These are phyloP conservation scores for Fusarium sp. DNA, from an alignment of 2,329 filamentous ascomycete species.

Conservation along the genomic window DNA sequence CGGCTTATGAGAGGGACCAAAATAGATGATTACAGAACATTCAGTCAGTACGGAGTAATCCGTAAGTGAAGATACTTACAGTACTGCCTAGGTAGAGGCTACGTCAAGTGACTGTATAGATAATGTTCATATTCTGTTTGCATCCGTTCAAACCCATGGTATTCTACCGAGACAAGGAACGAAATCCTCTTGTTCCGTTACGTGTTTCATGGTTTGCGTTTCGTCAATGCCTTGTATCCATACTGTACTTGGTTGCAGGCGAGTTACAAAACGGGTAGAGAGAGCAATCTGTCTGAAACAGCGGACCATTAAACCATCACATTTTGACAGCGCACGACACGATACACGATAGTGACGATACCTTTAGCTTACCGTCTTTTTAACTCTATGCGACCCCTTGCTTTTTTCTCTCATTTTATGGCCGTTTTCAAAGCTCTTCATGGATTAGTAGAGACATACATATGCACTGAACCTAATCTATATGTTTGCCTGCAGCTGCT, in stretches of 20 bases:
- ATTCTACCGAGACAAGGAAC: conserved; percentile 17
- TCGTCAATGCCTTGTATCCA: conserved; percentile 40
- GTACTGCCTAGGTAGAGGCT: neutral
- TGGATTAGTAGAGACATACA: conserved; percentile 12
- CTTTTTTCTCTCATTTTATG: neutral
- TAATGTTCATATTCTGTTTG: conserved; percentile 1
- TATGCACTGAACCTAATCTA: conserved; percentile 37
- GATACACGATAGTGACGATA: neutral
- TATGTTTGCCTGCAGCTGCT: conserved; percentile 32
- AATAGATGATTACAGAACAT: conserved; percentile 10
- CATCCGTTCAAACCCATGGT: neutral
- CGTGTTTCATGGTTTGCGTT: conserved; percentile 46
- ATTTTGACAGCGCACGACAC: conserved; percentile 7
- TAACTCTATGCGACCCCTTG: conserved; percentile 16
- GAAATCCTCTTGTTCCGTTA: conserved; percentile 29
- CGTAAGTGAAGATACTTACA: neutral
- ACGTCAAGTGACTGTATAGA: conserved; percentile 3
- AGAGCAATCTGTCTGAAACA: conserved; percentile 47
- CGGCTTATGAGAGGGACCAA: conserved; percentile 18
- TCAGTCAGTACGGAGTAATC: too few species aligned
- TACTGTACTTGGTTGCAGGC: neutral
- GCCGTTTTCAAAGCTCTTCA: neutral
- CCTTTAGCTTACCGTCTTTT: conserved; percentile 32
- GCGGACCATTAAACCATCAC: conserved; percentile 31
- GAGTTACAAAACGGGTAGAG: neutral